Conservation (phyloP, 2,329 filamentous ascomycete genomes). For the Aureobasidium sp. region DNA sequence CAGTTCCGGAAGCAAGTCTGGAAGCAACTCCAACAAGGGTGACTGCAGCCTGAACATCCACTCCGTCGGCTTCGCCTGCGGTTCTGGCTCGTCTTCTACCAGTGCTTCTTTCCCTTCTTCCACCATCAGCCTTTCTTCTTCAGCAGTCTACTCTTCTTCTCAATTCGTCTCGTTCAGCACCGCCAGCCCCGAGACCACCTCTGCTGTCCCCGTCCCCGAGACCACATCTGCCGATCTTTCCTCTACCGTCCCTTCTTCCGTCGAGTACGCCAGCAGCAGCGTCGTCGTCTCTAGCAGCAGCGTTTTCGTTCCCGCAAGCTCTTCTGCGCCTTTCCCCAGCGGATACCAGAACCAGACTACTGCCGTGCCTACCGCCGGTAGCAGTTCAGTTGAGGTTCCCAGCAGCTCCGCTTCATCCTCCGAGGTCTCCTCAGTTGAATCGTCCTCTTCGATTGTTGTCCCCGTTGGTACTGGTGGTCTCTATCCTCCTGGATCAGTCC, state of each 20-base stretch:
- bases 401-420: constrained; percentile 9
- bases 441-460: not conserved
- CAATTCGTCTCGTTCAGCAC: constrained; percentile 21
- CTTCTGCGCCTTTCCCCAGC: constrained; percentile 12
- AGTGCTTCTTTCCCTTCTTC: not conserved
- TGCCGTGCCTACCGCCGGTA: constrained; percentile 16
- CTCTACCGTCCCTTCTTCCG: constrained; percentile 1
- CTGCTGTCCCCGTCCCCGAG: constrained; percentile 19
- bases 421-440: not conserved
- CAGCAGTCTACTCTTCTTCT: constrained; percentile 12
- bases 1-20: constrained; percentile 26
- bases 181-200: constrained; percentile 24
- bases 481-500: not conserved
- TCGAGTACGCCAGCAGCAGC: not conserved
- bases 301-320: constrained; percentile 20
- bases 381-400: constrained; percentile 2
- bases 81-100: constrained; percentile 23
- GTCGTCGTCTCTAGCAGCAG: constrained; percentile 11
- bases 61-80: constrained; percentile 69
- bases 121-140: not conserved
- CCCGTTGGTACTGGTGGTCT: not conserved
- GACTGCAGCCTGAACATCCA: constrained; percentile 68
- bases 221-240: constrained; percentile 21
- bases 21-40: constrained; percentile 30
- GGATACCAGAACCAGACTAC: constrained; percentile 14